phyloP scores from a whole-genome alignment of 306 rosid genomes.

The Lotus japonicus region DNA sequence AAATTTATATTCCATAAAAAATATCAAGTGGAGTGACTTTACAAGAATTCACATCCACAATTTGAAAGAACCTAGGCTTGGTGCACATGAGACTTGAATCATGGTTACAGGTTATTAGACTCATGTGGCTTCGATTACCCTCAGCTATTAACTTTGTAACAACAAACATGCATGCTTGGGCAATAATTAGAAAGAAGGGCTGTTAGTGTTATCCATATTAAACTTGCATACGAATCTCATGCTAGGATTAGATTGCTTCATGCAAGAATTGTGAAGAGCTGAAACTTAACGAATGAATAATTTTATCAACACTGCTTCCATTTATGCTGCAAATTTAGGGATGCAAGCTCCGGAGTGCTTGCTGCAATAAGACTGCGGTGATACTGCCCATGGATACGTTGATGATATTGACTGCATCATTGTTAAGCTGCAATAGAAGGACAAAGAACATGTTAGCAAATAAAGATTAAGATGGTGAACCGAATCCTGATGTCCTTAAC shows the following conservation, averaged over 20 bases:
- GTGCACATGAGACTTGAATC: conserved; percentile 4
- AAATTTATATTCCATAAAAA: no score
- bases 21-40: no score
- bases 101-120: background rate
- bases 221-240: background rate
- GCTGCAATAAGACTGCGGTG: conserved; percentile 85
- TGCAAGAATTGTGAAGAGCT: background rate
- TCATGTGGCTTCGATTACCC: background rate
- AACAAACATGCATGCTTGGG: background rate
- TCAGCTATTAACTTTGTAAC: background rate
- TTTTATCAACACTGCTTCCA: background rate
- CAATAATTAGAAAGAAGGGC: background rate
- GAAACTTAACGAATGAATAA: background rate
- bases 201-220: background rate
- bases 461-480: background rate
- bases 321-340: conserved; percentile 15
- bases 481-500: background rate
- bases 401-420: conserved; percentile 81
- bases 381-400: conserved; percentile 86
- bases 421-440: conserved; percentile 74
- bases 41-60: background rate
- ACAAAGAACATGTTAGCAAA: background rate
- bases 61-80: conserved; percentile 3
- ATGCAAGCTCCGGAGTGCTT: conserved; percentile 40
- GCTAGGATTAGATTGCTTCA: background rate